These are phyloP conservation scores for Aspergillus luchuensis DNA, from an alignment of 2,329 filamentous ascomycete species.

Conservation along the genomic window DNA sequence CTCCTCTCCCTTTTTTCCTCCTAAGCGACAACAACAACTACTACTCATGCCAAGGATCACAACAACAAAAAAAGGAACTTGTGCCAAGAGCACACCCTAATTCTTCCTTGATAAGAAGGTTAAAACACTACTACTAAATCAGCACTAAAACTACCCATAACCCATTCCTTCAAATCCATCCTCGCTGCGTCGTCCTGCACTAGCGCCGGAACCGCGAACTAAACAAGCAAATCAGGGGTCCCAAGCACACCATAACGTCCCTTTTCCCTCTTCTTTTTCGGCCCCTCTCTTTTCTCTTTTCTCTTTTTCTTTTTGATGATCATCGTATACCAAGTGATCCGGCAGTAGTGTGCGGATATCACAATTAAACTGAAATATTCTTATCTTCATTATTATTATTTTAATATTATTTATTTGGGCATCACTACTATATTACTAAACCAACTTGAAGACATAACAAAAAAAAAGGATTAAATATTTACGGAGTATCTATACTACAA, in stretches of 20 bases:
- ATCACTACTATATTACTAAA: no score
- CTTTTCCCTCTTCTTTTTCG: no score
- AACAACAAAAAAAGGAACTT: not conserved
- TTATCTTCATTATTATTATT: no score
- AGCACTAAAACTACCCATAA: no score
- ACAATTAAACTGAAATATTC: not conserved
- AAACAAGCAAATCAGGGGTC: not conserved
- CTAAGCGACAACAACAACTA: not conserved
- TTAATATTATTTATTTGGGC: no score
- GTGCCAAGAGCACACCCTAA: not conserved
- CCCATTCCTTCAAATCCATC: not conserved
- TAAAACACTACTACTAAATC: not conserved
- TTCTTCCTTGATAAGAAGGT: not conserved
- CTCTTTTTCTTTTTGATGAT: not conserved
- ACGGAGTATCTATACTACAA: no score
- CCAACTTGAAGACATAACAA: no score
- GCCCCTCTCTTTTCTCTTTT: no score
- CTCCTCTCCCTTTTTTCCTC: no score
- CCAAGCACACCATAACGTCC: not conserved
- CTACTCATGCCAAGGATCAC: not conserved
- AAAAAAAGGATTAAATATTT: no score
- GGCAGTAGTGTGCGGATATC: not conserved
- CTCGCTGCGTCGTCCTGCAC: not conserved
- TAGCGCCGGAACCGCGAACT: not conserved
- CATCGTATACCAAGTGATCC: not conserved